Evolutionary conservation across 2,329 filamentous ascomycete species (phyloP).

Genomic region (Calonectria naviculata): DNA sequence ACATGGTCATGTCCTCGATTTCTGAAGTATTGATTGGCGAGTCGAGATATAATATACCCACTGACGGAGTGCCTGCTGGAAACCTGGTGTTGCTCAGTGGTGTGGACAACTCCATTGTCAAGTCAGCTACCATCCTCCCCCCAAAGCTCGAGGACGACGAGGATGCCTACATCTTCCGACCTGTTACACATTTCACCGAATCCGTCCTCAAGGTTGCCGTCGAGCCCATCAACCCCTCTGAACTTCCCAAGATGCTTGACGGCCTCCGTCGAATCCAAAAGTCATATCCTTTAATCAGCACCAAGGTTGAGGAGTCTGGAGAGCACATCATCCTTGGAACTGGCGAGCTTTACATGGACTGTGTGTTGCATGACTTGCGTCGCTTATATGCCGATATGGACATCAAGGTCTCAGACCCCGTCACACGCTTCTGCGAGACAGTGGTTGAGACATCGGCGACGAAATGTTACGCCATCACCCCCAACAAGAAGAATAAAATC

Average conservation of each 20-base stretch:
- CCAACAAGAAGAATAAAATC: slow-evolving; percentile 99
- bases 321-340: slow-evolving; percentile 96
- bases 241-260: slow-evolving; percentile 98
- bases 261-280: slow-evolving; percentile 97
- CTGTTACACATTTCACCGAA: slow-evolving; percentile 93
- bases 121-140: slow-evolving; percentile 91
- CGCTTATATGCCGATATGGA: slow-evolving; percentile 99
- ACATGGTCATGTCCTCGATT: slow-evolving; percentile 90
- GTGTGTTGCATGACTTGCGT: slow-evolving; percentile 93
- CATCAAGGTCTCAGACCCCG: slow-evolving; percentile 97
- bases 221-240: slow-evolving; percentile 97
- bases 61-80: slow-evolving; percentile 91
- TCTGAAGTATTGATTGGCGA: slow-evolving; percentile 90
- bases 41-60: slow-evolving; percentile 91
- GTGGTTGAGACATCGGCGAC: slow-evolving; percentile 97
- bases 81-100: slow-evolving; percentile 93
- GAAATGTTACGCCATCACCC: slow-evolving; percentile 97
- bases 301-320: slow-evolving; percentile 97
- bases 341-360: slow-evolving; percentile 99
- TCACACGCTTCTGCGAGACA: slow-evolving; percentile 97
- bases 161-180: slow-evolving; percentile 94
- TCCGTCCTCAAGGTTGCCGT: slow-evolving; percentile 98
- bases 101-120: slow-evolving; percentile 98
- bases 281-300: slow-evolving; percentile 93
- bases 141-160: slow-evolving; percentile 85